Base-by-base conservation (phyloP, 2,329 filamentous ascomycete species). In the Trichoderma simmonsii region DNA sequence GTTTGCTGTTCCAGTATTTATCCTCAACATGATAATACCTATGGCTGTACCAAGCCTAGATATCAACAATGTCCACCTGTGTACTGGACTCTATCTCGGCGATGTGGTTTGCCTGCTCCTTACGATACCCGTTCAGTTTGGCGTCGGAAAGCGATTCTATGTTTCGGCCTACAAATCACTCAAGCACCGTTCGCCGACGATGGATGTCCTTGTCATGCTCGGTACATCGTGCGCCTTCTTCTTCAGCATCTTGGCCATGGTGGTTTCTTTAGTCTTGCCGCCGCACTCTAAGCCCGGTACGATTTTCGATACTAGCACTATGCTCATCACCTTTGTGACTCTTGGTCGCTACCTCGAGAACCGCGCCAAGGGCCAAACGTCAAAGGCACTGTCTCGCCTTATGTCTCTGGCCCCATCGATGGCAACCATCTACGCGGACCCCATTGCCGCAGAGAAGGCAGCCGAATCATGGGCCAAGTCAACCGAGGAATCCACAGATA, bases 341-440 rank as follows among this genome's bases (percentile, higher is more conserved):
- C 84, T 99, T 3, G 94, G 96, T 4, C 91, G 96, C 43, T 99
- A 92, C 83, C 83, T 99, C 21, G 96, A 99, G 82, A 99, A 98
- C 79, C 86, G 91, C 21, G 96, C 96, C 67, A 99, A 98, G 83
- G 96, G 96, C 0, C 93, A 98, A 82, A 99, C 96, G 0, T 98
- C 95, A 6, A 96, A 93, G 79, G 96, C 96, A 0, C 87, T 99
- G 3, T 98, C 95, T 8, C 89, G 91, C 28, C 89, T 99, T 39
- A 99, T 99, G 96, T 98, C 94, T 18, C 86, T 99, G 62, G 93
- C 96, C 30, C 96, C 96, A 1, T 97, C 95, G 1, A 98, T 97
- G 93, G 94, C 96, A 2, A 97, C 94, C 5, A 98, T 99, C 75
- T 99, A 98, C 78, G 90, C 91, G 6, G 95, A 99, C 80, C 93